Base-by-base conservation (phyloP, 306 rosid genomes). In the Vicia faba region DNA sequence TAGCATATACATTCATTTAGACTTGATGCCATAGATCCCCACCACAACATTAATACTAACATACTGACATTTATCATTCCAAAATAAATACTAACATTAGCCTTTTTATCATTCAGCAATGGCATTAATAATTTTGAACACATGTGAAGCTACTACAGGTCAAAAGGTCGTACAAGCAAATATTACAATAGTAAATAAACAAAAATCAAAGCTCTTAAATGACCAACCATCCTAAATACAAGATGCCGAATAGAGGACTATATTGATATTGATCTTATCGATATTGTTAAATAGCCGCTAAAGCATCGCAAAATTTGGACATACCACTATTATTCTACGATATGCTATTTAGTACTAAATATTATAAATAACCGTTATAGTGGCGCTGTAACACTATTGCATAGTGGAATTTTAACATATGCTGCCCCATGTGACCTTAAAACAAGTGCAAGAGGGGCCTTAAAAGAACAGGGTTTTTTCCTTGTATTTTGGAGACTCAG, bases 221-320 rank as follows among this genome's bases (percentile, higher is more conserved):
- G 68, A 56, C 49, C 53, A 62, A 61, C 51, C 35, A 54, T 41
- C 70, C 58, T 43, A 43, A 39, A 54, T 35, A 14, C 54, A 5
- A 55, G 56, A 61, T 46, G 19, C 40, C 61, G 29, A n/a, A 56
- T 28, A 26, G 40, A 29, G 62, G 20, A 58, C 11, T 7, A 13
- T 41, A 45, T 46, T 45, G 2, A 33, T 33, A 33, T 33, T 33
- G 38, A 33, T 33, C 38, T 33, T 33, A 33, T 33, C 1, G 9
- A 7, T 33, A 33, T 33, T 33, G 38, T 33, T 7, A 33, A 33
- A 33, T 6, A 7, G 38, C 9, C 38, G 9, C 38, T 7, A 33
- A 5, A 7, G 38, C 9, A 2, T 33, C 38, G 38, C 8, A 33
- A 1, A 33, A 1, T 7, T 33, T 7, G 38, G 9, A 33, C 38